These are phyloP conservation scores for Trichoderma koningiopsis DNA, from an alignment of 2,329 filamentous ascomycete genomes.

Conservation along the genomic window DNA sequence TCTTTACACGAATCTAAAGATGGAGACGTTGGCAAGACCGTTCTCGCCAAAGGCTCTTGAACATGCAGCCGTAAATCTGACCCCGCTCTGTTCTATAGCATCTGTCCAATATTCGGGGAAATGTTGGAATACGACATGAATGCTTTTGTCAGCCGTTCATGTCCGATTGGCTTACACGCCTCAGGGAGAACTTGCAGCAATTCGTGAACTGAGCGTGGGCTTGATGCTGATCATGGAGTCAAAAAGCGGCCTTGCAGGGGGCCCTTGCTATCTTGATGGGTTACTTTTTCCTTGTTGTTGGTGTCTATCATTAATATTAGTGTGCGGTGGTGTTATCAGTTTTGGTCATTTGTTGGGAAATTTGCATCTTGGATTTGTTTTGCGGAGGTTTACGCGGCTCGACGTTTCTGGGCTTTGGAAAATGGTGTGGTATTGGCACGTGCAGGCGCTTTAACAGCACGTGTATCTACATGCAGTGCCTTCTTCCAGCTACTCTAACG, in stretches of 20 bases:
- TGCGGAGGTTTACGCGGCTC: not conserved
- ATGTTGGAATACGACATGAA: not conserved
- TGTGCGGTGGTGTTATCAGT: not conserved
- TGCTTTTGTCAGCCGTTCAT: not conserved
- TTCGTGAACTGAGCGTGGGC: not conserved
- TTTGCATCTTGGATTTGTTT: not conserved
- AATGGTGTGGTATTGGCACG: slow-evolving; percentile 14
- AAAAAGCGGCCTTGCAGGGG: slow-evolving; percentile 1
- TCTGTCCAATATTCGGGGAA: not conserved
- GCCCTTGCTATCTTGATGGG: slow-evolving; percentile 7
- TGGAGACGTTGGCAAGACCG: slow-evolving; percentile 1
- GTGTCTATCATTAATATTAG: not conserved
- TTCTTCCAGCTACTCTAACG: not conserved
- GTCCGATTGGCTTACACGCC: slow-evolving; percentile 4
- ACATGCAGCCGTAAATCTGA: not conserved
- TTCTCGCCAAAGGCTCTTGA: not conserved
- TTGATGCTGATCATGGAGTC: not conserved
- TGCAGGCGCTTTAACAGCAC: not conserved
- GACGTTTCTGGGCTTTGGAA: not conserved
- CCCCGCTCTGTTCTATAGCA: not conserved
- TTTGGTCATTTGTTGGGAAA: not conserved
- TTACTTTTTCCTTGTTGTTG: not conserved
- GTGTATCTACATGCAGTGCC: no score
- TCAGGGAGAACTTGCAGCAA: not conserved
- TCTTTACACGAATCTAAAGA: not conserved